phyloP scores from a whole-genome alignment of 257 asterid species.

The Solanum rostratum region DNA sequence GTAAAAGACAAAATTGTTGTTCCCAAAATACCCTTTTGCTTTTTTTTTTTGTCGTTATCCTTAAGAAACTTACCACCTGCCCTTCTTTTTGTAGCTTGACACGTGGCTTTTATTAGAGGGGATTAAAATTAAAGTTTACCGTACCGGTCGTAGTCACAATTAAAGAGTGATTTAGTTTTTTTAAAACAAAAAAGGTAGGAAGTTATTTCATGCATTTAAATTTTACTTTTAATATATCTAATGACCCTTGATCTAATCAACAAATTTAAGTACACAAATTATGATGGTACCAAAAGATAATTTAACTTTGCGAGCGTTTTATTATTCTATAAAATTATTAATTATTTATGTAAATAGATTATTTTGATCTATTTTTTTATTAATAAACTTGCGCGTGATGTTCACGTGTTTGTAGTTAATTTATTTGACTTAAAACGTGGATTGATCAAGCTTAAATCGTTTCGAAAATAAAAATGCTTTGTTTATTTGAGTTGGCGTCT shows the following conservation, averaged over 20 bases:
- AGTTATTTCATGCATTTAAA: background rate
- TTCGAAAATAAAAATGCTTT: too few species aligned
- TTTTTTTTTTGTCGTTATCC: background rate
- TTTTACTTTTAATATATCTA: background rate
- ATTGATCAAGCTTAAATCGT: too few species aligned
- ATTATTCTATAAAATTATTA: too few species aligned
- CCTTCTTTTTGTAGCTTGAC: background rate
- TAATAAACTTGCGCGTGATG: too few species aligned
- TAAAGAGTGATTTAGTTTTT: background rate
- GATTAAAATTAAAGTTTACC: background rate
- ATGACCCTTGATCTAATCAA: background rate
- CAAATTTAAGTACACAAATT: background rate
- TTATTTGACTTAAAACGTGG: too few species aligned
- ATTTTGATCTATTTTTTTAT: too few species aligned
- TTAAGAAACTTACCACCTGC: background rate
- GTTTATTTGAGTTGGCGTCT: too few species aligned
- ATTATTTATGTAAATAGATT: too few species aligned
- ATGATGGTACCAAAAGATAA: background rate
- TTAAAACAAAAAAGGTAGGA: too few species aligned
- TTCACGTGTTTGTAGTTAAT: too few species aligned
- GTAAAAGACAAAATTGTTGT: conserved; percentile 6
- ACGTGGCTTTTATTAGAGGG: background rate
- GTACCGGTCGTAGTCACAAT: background rate
- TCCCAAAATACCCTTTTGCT: conserved; percentile 17
- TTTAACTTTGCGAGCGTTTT: too few species aligned